Evolutionary conservation across 345 rosid genomes (phyloP), one percentile per base, ranked within the genome.

Genomic region (Laguncularia racemosa): DNA sequence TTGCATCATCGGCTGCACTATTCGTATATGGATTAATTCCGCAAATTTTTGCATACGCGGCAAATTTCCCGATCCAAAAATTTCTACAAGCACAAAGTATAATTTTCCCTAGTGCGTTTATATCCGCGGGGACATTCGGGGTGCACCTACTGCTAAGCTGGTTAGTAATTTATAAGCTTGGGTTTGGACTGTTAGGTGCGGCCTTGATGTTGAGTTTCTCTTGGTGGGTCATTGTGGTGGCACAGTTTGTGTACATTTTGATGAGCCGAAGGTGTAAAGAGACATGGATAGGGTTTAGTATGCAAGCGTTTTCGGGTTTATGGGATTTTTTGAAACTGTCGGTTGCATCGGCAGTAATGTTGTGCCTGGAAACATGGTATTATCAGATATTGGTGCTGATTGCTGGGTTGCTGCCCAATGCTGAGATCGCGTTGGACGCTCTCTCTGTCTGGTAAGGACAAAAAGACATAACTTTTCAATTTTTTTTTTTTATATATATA

Each of bases 21-120:
- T 89, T 82, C 16, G 93, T 80, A 20, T 78, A 76, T 21, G 86
- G 86, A 21, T 77, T 85, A 54, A 78, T 85, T 44, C 92, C 92
- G 0, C 81, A 80, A 64, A 80, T 85, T 49, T 83, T 83, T 46
- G 93, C 93, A 0, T 85, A 76, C 46, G 93, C 85, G 0, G 68
- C 71, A 14, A 86, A 82, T 59, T 82, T 86, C 62, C 95, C 88
- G 0, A 84, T 89, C 44, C 93, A 81, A 50, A 85, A 82, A 14
- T 80, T 82, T 56, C 76, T 82, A 13, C 91, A 85, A 23, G 47
- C 91, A 0, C 91, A 85, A 40, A 76, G 83, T 73, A 77, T 85
- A n/a, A 77, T 85, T 38, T 55, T 65, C 15, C 89, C 93, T 0
- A 76, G 83, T n/a, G 93, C 93, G 16, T 83, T 80, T 65, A 85